Evolutionary conservation across 495 filamentous ascomycete species (phyloP), one percentile per base, ranked within the genome.

Genomic region (Cercophora newfieldiana): DNA sequence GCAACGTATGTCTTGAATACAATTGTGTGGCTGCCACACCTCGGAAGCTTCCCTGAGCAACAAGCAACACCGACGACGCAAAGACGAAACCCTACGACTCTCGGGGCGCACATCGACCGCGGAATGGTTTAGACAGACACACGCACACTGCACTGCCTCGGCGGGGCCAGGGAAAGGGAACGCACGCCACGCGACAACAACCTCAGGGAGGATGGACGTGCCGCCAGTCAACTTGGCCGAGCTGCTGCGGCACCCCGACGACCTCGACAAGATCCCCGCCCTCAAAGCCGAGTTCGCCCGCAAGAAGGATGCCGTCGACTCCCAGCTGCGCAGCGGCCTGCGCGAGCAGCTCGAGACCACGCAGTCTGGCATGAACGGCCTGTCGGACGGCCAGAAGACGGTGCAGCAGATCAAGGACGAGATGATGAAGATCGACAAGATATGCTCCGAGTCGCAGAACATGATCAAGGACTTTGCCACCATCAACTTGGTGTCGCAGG

Each of bases 381-480:
- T 99, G 64, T 86, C 85, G 48, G 92, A 97, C 77, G 93, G 92
- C 57, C 93, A 97, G 77, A 88, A 92, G 69, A 91, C 89, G 56
- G 88, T 98, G 14, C 88, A 90, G 66, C 86, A 88, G 67, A 97
- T 97, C 71, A 94, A 94, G 77, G 96, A 98, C 71, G 95, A 98
- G 81, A 94, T 99, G 83, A 90, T 93, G 82, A 95, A 95, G 78
- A 97, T 99, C 75, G 96, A 98, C 78, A 94, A 93, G 82, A 85
- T 99, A 58, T 98, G 95, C 79, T 91, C 92, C 65, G 96, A 98
- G 76, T 91, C 92, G 57, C 94, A 98, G 80, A 89, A 90, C 71
- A 97, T 97, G 86, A 97, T 98, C 64, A 87, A 89, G 64, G 95
- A 98, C 80, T 99, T 99, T 74, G 91, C 96, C 37, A 91, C 95